Conservation (phyloP, 116 monocot species). For the Trichopus zeylanicus region DNA sequence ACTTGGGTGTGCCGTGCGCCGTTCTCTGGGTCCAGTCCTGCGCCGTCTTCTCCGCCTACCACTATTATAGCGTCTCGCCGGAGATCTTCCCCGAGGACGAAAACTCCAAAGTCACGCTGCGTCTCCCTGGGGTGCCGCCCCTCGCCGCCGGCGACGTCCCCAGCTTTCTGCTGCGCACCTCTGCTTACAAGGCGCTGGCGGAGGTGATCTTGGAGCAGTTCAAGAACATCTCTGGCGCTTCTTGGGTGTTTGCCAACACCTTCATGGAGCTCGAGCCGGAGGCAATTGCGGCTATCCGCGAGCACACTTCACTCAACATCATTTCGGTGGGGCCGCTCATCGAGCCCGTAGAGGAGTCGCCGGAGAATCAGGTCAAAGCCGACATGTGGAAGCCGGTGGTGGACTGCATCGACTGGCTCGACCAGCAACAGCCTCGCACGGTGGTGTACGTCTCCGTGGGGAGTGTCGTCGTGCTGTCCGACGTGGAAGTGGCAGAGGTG, state of each 20-base stretch:
- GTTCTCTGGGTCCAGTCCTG: slow-evolving; percentile 60
- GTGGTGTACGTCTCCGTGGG: slow-evolving; percentile 55
- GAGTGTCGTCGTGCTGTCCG: slow-evolving; percentile 32
- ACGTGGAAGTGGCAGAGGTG: slow-evolving; percentile 38
- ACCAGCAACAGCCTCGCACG: slow-evolving; percentile 14
- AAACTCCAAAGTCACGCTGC: slow-evolving; percentile 13
- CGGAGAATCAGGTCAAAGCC: slow-evolving; percentile 3
- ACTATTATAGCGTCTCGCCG: slow-evolving; percentile 32
- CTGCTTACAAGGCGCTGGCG: slow-evolving; percentile 12
- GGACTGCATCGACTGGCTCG: slow-evolving; percentile 52
- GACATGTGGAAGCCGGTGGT: slow-evolving; percentile 25
- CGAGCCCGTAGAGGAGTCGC: slow-evolving; percentile 15
- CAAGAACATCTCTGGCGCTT: slow-evolving; percentile 22
- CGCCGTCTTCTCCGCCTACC: slow-evolving; percentile 55
- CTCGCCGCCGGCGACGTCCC: slow-evolving; percentile 31
- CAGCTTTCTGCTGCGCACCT: slow-evolving; percentile 37
- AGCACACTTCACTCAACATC: slow-evolving; percentile 1
- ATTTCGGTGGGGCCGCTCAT: slow-evolving; percentile 61
- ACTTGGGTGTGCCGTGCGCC: slow-evolving; percentile 28
- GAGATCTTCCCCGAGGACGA: slow-evolving; percentile 26
- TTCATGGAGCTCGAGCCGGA: slow-evolving; percentile 54
- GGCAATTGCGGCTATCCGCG: slow-evolving; percentile 17
- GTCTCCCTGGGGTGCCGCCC: slow-evolving; percentile 36
- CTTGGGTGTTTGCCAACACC: slow-evolving; percentile 44
- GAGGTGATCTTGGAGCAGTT: slow-evolving; percentile 28